A percentile compares a stretch with the other conserved stretches of the same genome.
Evolutionary conservation across 495 filamentous ascomycete genomes (phyloP).

Genomic region (Penicillium psychrofluorescens): DNA sequence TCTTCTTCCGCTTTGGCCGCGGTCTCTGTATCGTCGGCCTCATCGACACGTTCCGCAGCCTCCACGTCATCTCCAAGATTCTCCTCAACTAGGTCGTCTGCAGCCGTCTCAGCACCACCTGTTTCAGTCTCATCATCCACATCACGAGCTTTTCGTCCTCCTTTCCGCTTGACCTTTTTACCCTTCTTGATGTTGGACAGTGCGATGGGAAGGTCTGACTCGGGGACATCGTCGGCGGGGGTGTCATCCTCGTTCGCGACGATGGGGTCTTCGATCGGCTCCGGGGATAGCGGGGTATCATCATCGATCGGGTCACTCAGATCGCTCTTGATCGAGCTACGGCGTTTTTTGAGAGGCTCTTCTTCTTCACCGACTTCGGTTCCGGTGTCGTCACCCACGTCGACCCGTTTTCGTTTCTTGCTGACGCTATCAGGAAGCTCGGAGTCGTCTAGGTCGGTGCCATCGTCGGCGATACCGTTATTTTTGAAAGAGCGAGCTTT

Average conservation of each 20-base stretch:
- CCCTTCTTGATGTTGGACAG: constrained; percentile 29
- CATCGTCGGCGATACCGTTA: constrained; percentile 23
- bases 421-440: constrained; percentile 23
- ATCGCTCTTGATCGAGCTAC: constrained; percentile 38
- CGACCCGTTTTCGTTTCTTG: constrained; percentile 44
- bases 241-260: constrained; percentile 29
- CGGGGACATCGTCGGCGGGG: constrained; percentile 29
- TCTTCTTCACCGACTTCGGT: constrained; percentile 38
- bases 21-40: constrained; percentile 32
- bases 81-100: constrained; percentile 27
- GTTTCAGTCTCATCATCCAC: constrained; percentile 29
- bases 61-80: constrained; percentile 40
- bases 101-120: constrained; percentile 16
- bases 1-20: constrained; percentile 54
- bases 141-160: constrained; percentile 26
- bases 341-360: constrained; percentile 36
- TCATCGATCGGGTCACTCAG: constrained; percentile 33
- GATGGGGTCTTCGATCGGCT: constrained; percentile 29
- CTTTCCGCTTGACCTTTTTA: constrained; percentile 41
- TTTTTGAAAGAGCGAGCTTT: constrained; percentile 29
- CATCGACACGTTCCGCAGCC: constrained; percentile 32
- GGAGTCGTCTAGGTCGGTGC: constrained; percentile 21
- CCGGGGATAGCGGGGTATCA: constrained; percentile 19
- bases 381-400: constrained; percentile 30
- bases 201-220: constrained; percentile 24